phyloP scores from a whole-genome alignment of 768 basidiomycete species.

The Suillus americanus region DNA sequence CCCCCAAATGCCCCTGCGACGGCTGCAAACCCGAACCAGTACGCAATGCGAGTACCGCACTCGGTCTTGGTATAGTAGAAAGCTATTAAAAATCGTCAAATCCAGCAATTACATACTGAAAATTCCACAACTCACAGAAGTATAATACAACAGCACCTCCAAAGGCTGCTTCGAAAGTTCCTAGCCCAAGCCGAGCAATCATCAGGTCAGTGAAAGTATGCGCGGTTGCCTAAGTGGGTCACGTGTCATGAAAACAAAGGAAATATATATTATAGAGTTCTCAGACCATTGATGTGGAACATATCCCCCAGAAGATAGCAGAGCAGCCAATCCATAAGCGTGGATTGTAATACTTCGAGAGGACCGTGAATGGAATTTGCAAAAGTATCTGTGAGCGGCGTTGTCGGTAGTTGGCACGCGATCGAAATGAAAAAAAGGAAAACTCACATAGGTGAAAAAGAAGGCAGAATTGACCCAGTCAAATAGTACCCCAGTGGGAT shows the following conservation, averaged over 20 bases:
- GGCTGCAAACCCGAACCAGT: conserved; percentile 57
- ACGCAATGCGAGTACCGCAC: conserved; percentile 46
- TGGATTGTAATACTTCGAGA: conserved; percentile 70
- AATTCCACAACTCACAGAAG: conserved; percentile 25
- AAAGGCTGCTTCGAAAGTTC: conserved; percentile 36
- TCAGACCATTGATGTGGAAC: conserved; percentile 68
- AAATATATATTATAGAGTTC: background rate
- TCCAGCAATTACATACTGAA: background rate
- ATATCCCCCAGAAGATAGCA: conserved; percentile 71
- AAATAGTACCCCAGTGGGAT: conserved; percentile 66
- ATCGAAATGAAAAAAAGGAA: background rate
- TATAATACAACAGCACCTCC: conserved; percentile 33
- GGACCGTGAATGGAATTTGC: conserved; percentile 66
- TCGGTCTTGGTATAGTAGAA: conserved; percentile 51
- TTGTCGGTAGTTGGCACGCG: background rate
- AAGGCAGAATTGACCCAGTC: conserved; percentile 79
- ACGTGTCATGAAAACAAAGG: background rate
- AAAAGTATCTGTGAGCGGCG: conserved; percentile 53
- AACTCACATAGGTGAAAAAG: conserved; percentile 73
- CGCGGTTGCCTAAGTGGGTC: conserved; percentile 22
- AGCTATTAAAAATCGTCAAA: conserved; percentile 27
- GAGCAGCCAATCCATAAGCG: conserved; percentile 67
- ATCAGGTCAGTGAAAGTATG: conserved; percentile 29
- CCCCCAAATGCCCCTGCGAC: conserved; percentile 58
- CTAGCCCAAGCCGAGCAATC: conserved; percentile 30